Evolutionary conservation across 345 rosid species (phyloP).

Genomic region (Syzygium aromaticum): DNA sequence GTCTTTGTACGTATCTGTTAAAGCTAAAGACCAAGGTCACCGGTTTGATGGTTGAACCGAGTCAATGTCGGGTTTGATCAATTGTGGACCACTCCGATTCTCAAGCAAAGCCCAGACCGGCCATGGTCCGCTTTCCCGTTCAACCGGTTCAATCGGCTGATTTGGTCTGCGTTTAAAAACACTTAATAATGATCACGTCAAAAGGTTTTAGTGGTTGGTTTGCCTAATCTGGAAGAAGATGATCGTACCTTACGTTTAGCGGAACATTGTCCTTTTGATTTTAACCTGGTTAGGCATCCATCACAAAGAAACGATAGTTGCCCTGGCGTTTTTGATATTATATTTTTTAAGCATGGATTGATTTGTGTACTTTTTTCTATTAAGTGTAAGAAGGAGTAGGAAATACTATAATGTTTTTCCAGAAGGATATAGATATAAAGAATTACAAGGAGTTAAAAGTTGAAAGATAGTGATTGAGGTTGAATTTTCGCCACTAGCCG

Average conservation of each 20-base stretch:
- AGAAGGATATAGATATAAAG: neutral
- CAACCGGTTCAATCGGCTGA: neutral
- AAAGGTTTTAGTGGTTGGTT: neutral
- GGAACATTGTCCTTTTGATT: neutral
- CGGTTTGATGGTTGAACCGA: neutral
- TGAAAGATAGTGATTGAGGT: neutral
- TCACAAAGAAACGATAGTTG: neutral
- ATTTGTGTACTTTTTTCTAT: neutral
- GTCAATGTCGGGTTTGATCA: neutral
- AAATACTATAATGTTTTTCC: neutral
- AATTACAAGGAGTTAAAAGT: neutral
- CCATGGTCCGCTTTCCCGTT: neutral
- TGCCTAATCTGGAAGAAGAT: neutral
- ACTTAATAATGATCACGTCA: neutral
- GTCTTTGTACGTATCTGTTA: no score
- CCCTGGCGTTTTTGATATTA: neutral
- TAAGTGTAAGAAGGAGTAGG: neutral
- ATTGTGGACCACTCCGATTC: neutral
- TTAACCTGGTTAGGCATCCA: neutral
- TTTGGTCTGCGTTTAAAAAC: neutral
- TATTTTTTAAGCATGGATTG: neutral
- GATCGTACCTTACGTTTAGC: neutral
- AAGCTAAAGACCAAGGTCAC: neutral
- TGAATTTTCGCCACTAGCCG: neutral
- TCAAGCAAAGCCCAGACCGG: neutral